A percentile compares a stretch with the other conserved stretches of the same genome.
phyloP scores from a whole-genome alignment of 2,329 filamentous ascomycete genomes.

The Epicoccum sorghinum region DNA sequence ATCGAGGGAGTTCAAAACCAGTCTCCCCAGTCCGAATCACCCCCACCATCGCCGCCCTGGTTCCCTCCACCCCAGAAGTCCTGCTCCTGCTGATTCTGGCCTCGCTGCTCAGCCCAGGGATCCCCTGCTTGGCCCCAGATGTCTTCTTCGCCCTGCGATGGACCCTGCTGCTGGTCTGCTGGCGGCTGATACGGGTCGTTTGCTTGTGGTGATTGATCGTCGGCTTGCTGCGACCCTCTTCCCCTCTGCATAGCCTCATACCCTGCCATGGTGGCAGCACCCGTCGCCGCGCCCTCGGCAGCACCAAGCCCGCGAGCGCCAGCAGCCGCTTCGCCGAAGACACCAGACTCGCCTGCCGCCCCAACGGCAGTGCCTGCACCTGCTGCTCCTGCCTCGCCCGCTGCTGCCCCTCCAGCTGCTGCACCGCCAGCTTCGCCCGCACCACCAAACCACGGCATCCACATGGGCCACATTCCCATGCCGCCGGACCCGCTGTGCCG shows the following conservation, averaged over 20 bases:
- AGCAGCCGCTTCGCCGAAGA: constrained; percentile 56
- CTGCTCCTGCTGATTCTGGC: constrained; percentile 26
- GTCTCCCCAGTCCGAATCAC: constrained; percentile 33
- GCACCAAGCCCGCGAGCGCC: constrained; percentile 48
- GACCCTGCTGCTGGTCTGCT: constrained; percentile 28
- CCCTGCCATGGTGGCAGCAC: constrained; percentile 66
- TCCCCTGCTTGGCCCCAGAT: constrained; percentile 37
- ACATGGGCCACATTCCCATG: constrained; percentile 52
- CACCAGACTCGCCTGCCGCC: constrained; percentile 51
- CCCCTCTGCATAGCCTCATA: constrained; percentile 68
- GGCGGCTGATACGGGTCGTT: constrained; percentile 29
- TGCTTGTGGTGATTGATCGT: constrained; percentile 37
- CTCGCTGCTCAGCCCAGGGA: constrained; percentile 29
- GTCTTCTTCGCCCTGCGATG: constrained; percentile 27
- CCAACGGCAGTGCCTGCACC: constrained; percentile 43
- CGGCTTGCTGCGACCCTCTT: constrained; percentile 35
- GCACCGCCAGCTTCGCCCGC: constrained; percentile 42
- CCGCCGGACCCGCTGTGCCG: constrained; percentile 59
- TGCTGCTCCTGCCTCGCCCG: constrained; percentile 45
- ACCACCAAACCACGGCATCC: constrained; percentile 57
- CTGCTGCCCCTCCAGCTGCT: constrained; percentile 49
- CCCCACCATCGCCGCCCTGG: constrained; percentile 42
- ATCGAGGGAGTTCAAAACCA: constrained; percentile 24
- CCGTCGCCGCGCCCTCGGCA: constrained; percentile 54
- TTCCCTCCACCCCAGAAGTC: constrained; percentile 37